phyloP scores from a whole-genome alignment of 2,329 filamentous ascomycete genomes.

The Aspergillus sp. region DNA sequence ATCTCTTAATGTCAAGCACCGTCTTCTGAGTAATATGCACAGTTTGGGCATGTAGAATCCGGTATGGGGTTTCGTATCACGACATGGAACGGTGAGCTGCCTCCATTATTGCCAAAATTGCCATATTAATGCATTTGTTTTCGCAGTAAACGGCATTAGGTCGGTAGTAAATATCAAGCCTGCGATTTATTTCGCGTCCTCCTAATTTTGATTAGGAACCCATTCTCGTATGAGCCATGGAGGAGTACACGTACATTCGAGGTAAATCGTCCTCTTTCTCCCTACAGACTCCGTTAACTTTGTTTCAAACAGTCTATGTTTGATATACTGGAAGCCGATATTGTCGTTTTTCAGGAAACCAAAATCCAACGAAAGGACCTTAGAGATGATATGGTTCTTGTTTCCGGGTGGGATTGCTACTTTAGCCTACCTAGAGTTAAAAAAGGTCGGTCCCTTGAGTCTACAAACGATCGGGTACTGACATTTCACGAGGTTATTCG shows the following conservation, averaged over 20 bases:
- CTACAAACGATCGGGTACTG: background rate
- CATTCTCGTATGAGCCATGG: slow-evolving; percentile 84
- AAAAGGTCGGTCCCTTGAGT: slow-evolving; percentile 62
- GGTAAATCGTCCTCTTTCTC: slow-evolving; percentile 41
- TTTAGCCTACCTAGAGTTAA: slow-evolving; percentile 93
- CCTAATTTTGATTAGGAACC: slow-evolving; percentile 58
- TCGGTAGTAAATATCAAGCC: slow-evolving; percentile 29
- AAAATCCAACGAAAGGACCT: slow-evolving; percentile 95
- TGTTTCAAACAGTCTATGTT: slow-evolving; percentile 72
- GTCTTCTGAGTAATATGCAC: slow-evolving; percentile 14
- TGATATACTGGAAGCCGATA: slow-evolving; percentile 85
- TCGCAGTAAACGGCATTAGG: slow-evolving; percentile 76
- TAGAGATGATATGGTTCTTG: slow-evolving; percentile 90
- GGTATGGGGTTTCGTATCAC: slow-evolving; percentile 77
- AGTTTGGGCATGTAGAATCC: slow-evolving; percentile 10
- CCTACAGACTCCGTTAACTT: background rate
- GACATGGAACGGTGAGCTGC: slow-evolving; percentile 73
- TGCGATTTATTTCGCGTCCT: background rate
- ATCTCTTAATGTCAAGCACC: background rate
- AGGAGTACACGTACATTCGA: slow-evolving; percentile 68
- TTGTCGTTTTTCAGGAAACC: slow-evolving; percentile 91
- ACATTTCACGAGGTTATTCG: slow-evolving; percentile 70
- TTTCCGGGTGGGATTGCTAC: slow-evolving; percentile 93
- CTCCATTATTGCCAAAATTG: background rate
- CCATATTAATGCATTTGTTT: slow-evolving; percentile 20